Base-by-base conservation (phyloP, 805 yeast species). In the Barnettozyma californica region DNA sequence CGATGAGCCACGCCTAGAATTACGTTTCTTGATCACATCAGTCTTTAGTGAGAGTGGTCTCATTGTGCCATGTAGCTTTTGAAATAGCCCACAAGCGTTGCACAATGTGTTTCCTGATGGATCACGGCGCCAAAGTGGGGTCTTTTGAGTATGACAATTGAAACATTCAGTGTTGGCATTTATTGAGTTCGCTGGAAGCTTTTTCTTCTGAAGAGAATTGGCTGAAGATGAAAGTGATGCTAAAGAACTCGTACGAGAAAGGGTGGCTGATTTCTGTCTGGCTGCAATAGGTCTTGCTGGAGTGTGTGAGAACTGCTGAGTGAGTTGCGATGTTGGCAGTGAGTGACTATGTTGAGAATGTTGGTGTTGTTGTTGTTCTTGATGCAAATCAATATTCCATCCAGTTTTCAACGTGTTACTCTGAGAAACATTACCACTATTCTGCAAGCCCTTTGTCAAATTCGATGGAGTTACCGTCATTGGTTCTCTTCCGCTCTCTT, bases 91-190 rank as follows among this genome's bases (percentile, higher is more conserved):
- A 69, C 98, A 91, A 0, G 98, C 98, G 65, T 91, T 91, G 67
- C 98, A 91, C 52, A 92, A 69, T 0, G 97, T 94, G 59, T 87
- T 83, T 1, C 97, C 97, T 50, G 81, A 83, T 0, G 95, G 86
- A 60, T 89, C 89, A 47, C 97, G 75, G 57, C 98, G 73, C 98
- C 98, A 92, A 25, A 92, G 65, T 2, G 98, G 98, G 0, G 98
- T 91, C 10, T 92, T 90, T 53, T 75, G 79, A 0, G 98, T 91
- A 55, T 82, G 83, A 66, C 98, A 91, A 66, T 91, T 92, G 20
- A 91, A 81, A 66, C 98, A 91, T 41, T 69, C 71, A 2, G 70
- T 73, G 26, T 47, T 55, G 9, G 46, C 27, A 34, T 43, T 52
- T 18, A 36, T 45, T 3, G 60, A 54, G 13, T 38, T 47, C 9